Percentiles rank a stretch among this genome's conserved stretches.
These are phyloP conservation scores for Cinnamomum micranthum DNA, from an alignment of 164 flowering plant genomes.

Conservation along the genomic window DNA sequence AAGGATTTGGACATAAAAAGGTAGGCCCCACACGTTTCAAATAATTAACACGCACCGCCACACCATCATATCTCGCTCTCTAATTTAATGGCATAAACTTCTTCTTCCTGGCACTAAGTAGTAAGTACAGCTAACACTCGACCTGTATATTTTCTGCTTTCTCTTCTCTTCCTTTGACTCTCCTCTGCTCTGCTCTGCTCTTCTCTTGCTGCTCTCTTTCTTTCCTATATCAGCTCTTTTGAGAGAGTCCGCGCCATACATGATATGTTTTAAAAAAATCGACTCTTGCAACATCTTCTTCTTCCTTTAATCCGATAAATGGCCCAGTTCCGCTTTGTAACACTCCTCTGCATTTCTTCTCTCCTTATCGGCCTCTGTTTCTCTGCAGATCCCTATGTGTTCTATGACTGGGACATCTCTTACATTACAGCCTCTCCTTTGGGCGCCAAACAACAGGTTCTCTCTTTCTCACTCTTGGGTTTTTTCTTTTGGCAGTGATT, in stretches of 20 bases:
- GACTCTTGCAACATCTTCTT: neutral
- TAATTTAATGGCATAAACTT: no score
- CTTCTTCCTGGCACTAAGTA: no score
- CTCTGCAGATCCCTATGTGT: conserved; percentile 49
- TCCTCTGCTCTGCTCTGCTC: neutral
- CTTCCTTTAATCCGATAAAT: conserved; percentile 8
- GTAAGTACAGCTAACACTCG: neutral
- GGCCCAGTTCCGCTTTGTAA: conserved; percentile 20
- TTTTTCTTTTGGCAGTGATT: no score
- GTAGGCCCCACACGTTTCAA: no score
- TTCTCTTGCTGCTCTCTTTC: neutral
- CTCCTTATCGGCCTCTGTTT: conserved; percentile 28
- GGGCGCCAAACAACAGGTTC: conserved; percentile 77
- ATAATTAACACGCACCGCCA: no score
- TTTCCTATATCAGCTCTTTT: neutral
- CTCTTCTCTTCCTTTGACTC: conserved; percentile 4
- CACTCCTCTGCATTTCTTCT: conserved; percentile 24
- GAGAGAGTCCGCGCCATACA: neutral
- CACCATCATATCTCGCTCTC: no score
- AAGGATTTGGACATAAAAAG: no score
- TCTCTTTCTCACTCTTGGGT: neutral
- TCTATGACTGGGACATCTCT: conserved; percentile 45
- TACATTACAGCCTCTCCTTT: conserved; percentile 69
- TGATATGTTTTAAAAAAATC: conserved; percentile 13
- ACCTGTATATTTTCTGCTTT: neutral